Evolutionary conservation across 2,329 filamentous ascomycete genomes (phyloP).

Genomic region (Nemania abortiva): DNA sequence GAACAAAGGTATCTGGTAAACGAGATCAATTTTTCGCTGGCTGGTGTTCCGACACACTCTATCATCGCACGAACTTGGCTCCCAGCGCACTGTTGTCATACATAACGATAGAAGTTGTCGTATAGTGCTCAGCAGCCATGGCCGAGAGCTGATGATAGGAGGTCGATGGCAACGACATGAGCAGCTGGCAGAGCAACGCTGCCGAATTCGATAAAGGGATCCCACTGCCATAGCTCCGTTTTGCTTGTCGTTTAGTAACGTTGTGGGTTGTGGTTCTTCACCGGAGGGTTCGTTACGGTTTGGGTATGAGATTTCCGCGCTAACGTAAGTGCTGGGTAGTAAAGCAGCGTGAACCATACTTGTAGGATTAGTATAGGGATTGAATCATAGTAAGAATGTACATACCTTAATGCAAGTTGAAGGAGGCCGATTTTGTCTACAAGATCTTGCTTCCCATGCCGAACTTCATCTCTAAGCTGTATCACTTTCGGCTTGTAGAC

Average conservation of each 20-base stretch:
- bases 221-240: neutral
- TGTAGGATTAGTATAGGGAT: neutral
- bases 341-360: conserved; percentile 8
- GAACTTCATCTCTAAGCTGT: conserved; percentile 16
- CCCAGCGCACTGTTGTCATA: neutral
- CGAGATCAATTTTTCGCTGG: conserved; percentile 6
- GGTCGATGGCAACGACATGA: conserved; percentile 17
- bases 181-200: conserved; percentile 2
- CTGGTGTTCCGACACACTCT: conserved; percentile 10
- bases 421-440: conserved; percentile 32
- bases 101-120: neutral
- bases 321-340: neutral
- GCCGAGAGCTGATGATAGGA: neutral
- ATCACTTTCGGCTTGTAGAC: conserved; percentile 12
- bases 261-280: neutral
- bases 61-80: conserved; percentile 9
- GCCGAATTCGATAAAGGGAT: neutral
- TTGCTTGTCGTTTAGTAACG: neutral
- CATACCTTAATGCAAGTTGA: conserved; percentile 19
- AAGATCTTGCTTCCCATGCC: conserved; percentile 18
- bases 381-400: neutral
- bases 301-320: neutral
- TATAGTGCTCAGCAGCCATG: neutral
- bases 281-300: neutral
- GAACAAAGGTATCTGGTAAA: conserved; percentile 10